Percentiles rank a stretch among this genome's conserved stretches.
Evolutionary conservation across 805 yeast genomes (phyloP).

Genomic region (Metschnikowia chrysomelidarum): DNA sequence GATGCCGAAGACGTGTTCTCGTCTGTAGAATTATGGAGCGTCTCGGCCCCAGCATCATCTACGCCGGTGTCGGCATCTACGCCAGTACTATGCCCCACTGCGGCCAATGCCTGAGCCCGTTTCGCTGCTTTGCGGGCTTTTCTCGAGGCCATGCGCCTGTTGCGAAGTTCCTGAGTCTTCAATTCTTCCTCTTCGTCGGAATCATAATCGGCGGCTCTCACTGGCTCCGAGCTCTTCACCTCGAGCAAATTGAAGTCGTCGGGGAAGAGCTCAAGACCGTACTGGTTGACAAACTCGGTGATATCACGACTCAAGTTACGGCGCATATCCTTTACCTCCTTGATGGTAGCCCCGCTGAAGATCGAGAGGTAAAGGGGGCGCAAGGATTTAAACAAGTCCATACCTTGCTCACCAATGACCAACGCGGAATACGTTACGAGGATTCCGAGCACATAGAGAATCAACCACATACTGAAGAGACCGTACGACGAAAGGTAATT

Average conservation of each 20-base stretch:
- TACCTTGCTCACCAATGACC: conserved; percentile 87
- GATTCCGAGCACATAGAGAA: conserved; percentile 60
- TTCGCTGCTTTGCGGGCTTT: conserved; percentile 19
- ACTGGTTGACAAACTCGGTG: conserved; percentile 72
- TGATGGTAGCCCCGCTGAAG: conserved; percentile 54
- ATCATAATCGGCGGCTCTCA: conserved; percentile 30
- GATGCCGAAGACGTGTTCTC: conserved; percentile 44
- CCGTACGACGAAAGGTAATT: conserved; percentile 17
- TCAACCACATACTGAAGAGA: conserved; percentile 42
- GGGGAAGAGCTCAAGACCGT: conserved; percentile 84
- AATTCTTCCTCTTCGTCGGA: conserved; percentile 51
- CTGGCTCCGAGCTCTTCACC: conserved; percentile 35
- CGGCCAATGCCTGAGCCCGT: conserved; percentile 4
- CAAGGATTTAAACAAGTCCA: conserved; percentile 81
- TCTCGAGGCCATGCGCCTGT: conserved; percentile 37
- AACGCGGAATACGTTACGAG: conserved; percentile 86
- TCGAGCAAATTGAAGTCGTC: conserved; percentile 65
- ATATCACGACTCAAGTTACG: conserved; percentile 65
- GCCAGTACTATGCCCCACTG: too few relatives aligned
- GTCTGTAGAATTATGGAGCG: too few relatives aligned
- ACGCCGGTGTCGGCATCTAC: conserved; percentile 13
- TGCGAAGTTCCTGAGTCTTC: conserved; percentile 47
- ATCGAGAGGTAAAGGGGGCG: conserved; percentile 74
- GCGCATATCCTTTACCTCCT: conserved; percentile 60
- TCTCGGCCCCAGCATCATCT: conserved; percentile 22